phyloP scores from a whole-genome alignment of 192 early-diverging fungal genomes.

The Diversispora eburnea region DNA sequence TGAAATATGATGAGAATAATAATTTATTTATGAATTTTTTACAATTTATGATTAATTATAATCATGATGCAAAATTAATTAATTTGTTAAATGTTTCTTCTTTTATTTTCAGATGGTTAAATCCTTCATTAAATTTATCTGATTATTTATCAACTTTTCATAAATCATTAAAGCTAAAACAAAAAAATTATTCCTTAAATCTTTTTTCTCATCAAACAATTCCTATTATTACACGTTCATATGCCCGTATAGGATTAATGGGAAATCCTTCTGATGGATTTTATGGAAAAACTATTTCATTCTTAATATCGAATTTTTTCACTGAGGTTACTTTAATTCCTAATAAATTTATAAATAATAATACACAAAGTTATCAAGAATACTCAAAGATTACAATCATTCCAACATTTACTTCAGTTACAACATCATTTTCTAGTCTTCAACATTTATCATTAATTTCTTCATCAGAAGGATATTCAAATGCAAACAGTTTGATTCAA shows the following conservation, averaged over 20 bases:
- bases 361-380: neutral
- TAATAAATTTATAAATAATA: constrained; percentile 34
- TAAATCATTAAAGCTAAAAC: neutral
- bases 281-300: constrained; percentile 59
- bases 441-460: constrained; percentile 30
- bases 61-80: too few species aligned
- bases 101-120: too few species aligned
- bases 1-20: neutral
- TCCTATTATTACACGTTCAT: constrained; percentile 35
- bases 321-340: constrained; percentile 50
- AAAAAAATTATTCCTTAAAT: neutral
- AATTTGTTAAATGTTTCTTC: too few species aligned
- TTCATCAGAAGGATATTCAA: constrained; percentile 52
- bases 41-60: neutral
- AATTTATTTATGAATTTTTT: neutral
- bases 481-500: constrained; percentile 46
- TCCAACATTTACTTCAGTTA: constrained; percentile 37
- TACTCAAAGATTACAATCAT: constrained; percentile 44
- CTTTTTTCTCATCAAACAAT: neutral
- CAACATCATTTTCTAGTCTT: constrained; percentile 38
- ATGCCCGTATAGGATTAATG: constrained; percentile 61
- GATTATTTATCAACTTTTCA: neutral
- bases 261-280: constrained; percentile 69
- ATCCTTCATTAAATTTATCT: too few species aligned
- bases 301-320: constrained; percentile 60